Evolutionary conservation across 2,329 filamentous ascomycete genomes (phyloP).

Genomic region (Scopulariopsis brevicaulis): DNA sequence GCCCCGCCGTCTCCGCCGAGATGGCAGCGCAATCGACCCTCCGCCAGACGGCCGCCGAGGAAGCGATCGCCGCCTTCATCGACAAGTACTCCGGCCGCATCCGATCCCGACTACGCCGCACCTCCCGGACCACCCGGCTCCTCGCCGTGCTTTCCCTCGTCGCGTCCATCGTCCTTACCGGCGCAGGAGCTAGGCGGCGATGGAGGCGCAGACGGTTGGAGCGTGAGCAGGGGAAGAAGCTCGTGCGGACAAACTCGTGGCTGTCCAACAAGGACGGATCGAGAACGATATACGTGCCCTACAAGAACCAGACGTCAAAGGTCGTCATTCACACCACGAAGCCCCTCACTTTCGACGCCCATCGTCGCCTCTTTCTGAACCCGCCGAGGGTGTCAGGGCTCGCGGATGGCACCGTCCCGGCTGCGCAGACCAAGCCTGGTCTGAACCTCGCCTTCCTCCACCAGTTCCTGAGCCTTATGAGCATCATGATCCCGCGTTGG

Average conservation of each 20-base stretch:
- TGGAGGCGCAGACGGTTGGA: constrained; percentile 66
- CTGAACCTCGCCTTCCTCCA: constrained; percentile 93
- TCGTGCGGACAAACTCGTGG: constrained; percentile 86
- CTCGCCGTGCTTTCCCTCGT: constrained; percentile 66
- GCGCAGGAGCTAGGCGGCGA: constrained; percentile 69
- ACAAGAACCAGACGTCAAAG: constrained; percentile 77
- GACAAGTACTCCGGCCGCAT: constrained; percentile 46
- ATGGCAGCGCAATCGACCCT: constrained; percentile 91
- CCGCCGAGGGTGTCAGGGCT: constrained; percentile 75
- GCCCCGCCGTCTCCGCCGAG: constrained; percentile 8
- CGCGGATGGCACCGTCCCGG: constrained; percentile 64
- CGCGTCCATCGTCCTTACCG: constrained; percentile 66
- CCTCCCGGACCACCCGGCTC: constrained; percentile 61
- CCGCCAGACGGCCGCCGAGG: constrained; percentile 51
- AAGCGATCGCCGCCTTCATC: constrained; percentile 53
- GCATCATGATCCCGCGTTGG: constrained; percentile 95
- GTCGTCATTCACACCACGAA: constrained; percentile 88
- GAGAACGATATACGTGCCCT: constrained; percentile 88
- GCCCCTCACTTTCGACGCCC: constrained; percentile 88
- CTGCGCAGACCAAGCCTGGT: constrained; percentile 83
- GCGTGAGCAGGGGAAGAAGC: constrained; percentile 67
- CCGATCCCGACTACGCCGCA: constrained; percentile 43
- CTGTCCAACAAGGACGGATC: constrained; percentile 90
- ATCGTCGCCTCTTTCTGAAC: constrained; percentile 84
- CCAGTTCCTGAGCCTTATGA: constrained; percentile 90